These are phyloP conservation scores for Mucor racemosus DNA, from an alignment of 371 early-diverging fungal genomes.

Conservation along the genomic window DNA sequence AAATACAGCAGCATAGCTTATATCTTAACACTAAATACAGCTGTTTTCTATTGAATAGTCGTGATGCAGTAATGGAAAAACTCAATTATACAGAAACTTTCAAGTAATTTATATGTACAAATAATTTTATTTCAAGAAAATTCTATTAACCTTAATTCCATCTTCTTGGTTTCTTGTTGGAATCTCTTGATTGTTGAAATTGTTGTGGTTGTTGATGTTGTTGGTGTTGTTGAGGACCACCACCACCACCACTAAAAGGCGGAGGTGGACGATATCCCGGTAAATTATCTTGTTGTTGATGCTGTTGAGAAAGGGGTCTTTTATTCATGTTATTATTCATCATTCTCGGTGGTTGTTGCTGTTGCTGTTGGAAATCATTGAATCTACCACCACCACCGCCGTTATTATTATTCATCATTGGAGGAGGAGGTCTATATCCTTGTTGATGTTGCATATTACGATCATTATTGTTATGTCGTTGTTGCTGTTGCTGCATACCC, in stretches of 20 bases:
- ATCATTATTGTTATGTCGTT: constrained; percentile 12
- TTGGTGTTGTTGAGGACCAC: neutral
- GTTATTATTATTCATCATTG: constrained; percentile 24
- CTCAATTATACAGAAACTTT: too few relatives aligned
- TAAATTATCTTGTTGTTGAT: constrained; percentile 8
- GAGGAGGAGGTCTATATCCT: constrained; percentile 24
- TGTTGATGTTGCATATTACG: constrained; percentile 17
- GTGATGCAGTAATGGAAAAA: too few relatives aligned
- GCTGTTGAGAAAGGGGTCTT: constrained; percentile 19
- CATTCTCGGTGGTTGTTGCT: constrained; percentile 3
- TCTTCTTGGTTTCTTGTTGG: constrained; percentile 25
- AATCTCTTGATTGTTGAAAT: constrained; percentile 11
- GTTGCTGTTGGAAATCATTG: constrained; percentile 5
- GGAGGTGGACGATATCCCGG: constrained; percentile 33
- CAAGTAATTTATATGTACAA: neutral
- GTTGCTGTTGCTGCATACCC: constrained; percentile 14
- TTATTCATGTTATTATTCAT: constrained; percentile 18
- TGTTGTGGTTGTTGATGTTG: constrained; percentile 19
- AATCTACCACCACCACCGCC: constrained; percentile 2
- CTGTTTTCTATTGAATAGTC: too few relatives aligned
- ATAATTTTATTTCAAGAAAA: neutral
- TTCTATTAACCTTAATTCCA: constrained; percentile 15
- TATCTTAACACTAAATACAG: too few relatives aligned
- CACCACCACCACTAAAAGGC: constrained; percentile 18
- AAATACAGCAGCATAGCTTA: too few relatives aligned